These are phyloP conservation scores for Phytophthora litchii DNA, from an alignment of 352 stramenopile species.

Conservation along the genomic window DNA sequence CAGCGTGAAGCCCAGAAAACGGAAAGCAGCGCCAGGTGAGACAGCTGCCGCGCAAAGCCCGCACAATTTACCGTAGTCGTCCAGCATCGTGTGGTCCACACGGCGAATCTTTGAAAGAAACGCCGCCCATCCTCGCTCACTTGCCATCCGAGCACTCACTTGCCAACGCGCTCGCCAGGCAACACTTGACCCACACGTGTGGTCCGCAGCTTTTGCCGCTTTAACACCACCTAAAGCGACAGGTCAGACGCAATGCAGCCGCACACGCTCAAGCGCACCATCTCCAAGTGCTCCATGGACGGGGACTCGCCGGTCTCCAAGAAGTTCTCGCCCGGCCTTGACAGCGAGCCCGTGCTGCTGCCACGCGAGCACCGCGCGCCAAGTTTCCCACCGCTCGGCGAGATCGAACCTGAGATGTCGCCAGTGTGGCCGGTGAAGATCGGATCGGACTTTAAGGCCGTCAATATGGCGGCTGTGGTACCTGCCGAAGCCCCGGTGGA, in stretches of 20 bases:
- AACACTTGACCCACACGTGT: conserved; percentile 12
- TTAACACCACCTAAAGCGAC: conserved; percentile 10
- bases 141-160: conserved; percentile 17
- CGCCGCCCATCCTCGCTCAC: conserved; percentile 5
- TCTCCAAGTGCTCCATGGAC: conserved; percentile 79
- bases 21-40: conserved; percentile 10
- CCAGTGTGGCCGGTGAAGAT: conserved; percentile 28
- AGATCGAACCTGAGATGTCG: conserved; percentile 45
- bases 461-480: conserved; percentile 17
- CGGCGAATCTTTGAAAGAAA: conserved; percentile 31
- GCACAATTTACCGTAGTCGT: conserved; percentile 4
- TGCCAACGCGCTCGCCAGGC: conserved; percentile 14
- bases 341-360: conserved; percentile 53
- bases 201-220: neutral
- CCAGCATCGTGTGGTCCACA: conserved; percentile 27
- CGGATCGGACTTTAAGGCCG: conserved; percentile 8
- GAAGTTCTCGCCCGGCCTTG: conserved; percentile 44
- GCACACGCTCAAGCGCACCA: conserved; percentile 69
- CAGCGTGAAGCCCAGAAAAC: conserved; percentile 18
- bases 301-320: conserved; percentile 41
- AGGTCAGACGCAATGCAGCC: conserved; percentile 25
- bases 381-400: conserved; percentile 17
- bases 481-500: conserved; percentile 3
- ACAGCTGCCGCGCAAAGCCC: conserved; percentile 17
- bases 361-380: conserved; percentile 26